phyloP scores from a whole-genome alignment of 1,284 basidiomycete genomes.

The Sporisorium reilianum region DNA sequence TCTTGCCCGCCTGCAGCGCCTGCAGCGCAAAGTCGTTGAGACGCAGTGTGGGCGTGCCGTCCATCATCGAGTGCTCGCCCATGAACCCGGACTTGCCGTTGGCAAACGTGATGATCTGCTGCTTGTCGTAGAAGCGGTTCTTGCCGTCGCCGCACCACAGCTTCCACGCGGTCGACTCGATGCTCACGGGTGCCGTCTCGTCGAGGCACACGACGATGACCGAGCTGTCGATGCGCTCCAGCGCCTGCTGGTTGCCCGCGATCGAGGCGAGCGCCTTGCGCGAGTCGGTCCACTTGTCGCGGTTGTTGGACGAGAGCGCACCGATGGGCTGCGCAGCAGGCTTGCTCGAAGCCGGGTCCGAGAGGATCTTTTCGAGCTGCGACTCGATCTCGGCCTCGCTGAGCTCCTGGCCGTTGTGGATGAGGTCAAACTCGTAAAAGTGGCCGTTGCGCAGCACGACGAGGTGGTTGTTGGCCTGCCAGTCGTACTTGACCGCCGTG shows the following conservation, averaged over 20 bases:
- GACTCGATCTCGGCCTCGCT: slow-evolving; percentile 84
- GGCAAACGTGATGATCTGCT: slow-evolving; percentile 78
- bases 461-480: slow-evolving; percentile 83
- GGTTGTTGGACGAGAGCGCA: slow-evolving; percentile 86
- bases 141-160: slow-evolving; percentile 92
- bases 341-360: slow-evolving; percentile 76
- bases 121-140: slow-evolving; percentile 98
- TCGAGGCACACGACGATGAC: slow-evolving; percentile 90
- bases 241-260: slow-evolving; percentile 75
- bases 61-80: slow-evolving; percentile 95
- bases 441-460: slow-evolving; percentile 91
- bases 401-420: slow-evolving; percentile 75
- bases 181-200: slow-evolving; percentile 80
- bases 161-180: slow-evolving; percentile 78
- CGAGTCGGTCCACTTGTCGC: slow-evolving; percentile 89
- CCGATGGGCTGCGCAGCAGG: slow-evolving; percentile 78
- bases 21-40: slow-evolving; percentile 94
- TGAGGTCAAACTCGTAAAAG: slow-evolving; percentile 82
- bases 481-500: slow-evolving; percentile 84
- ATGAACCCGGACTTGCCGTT: slow-evolving; percentile 94
- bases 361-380: slow-evolving; percentile 83
- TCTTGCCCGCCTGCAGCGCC: slow-evolving; percentile 81
- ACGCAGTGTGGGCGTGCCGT: slow-evolving; percentile 93
- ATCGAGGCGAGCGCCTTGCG: slow-evolving; percentile 74
- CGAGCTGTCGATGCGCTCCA: slow-evolving; percentile 89